phyloP scores from a whole-genome alignment of 2,329 filamentous ascomycete genomes.

The Arthroderma uncinatum region DNA sequence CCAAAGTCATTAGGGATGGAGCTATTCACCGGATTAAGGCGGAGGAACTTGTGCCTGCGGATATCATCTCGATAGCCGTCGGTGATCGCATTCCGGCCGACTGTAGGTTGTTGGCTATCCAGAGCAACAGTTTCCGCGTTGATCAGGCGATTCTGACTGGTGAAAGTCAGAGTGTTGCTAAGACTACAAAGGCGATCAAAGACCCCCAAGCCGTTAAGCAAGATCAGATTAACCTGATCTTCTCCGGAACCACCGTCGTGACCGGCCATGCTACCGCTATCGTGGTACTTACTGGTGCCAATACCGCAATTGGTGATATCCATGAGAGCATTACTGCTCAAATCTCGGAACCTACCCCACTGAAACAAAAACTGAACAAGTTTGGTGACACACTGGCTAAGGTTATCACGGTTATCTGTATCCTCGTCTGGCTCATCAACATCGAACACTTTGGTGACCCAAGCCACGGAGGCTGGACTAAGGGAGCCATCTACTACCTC shows the following conservation, averaged over 20 bases:
- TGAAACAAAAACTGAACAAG: constrained; percentile 98
- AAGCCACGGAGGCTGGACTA: constrained; percentile 82
- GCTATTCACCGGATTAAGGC: constrained; percentile 74
- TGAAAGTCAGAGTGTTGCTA: constrained; percentile 92
- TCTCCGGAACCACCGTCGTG: constrained; percentile 95
- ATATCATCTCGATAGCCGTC: constrained; percentile 76
- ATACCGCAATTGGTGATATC: constrained; percentile 94
- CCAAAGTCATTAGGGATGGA: constrained; percentile 82
- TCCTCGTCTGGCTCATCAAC: constrained; percentile 97
- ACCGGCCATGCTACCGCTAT: constrained; percentile 85
- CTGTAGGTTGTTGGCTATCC: constrained; percentile 76
- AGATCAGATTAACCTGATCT: constrained; percentile 95
- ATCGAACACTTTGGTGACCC: constrained; percentile 94
- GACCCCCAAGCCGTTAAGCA: constrained; percentile 87
- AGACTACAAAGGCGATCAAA: constrained; percentile 58
- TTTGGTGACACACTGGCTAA: constrained; percentile 94
- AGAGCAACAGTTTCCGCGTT: constrained; percentile 94
- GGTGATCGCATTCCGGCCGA: constrained; percentile 92
- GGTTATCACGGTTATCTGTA: constrained; percentile 93
- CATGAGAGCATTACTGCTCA: constrained; percentile 97
- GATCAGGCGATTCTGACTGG: constrained; percentile 96
- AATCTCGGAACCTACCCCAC: constrained; percentile 89
- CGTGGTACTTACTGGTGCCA: constrained; percentile 78
- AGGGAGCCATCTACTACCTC: constrained; percentile 97
- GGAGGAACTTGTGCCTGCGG: constrained; percentile 92